Conservation (phyloP, 116 monocot species). For the Dioscorea cayenensis region DNA sequence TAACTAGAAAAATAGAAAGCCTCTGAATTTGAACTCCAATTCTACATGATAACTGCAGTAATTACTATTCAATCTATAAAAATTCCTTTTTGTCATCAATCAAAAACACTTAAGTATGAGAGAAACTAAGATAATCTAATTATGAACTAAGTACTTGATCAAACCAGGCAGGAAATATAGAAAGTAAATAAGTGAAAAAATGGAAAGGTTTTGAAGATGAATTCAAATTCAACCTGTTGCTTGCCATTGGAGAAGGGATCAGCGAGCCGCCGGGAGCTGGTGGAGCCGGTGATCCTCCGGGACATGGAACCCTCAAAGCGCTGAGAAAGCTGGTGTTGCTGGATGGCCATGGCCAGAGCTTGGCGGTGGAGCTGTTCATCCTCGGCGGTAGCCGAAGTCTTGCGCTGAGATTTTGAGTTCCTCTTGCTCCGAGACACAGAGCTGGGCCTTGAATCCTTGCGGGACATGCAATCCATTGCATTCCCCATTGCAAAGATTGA, state of each 20-base stretch:
- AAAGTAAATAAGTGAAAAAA: neutral
- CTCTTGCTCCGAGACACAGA: constrained; percentile 24
- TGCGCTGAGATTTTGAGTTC: constrained; percentile 26
- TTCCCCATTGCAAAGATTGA: constrained; percentile 39
- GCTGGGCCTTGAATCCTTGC: constrained; percentile 20
- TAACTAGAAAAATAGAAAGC: no score
- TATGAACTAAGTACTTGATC: no score
- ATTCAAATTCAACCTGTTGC: constrained; percentile 8
- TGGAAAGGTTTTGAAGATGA: neutral
- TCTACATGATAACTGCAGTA: neutral
- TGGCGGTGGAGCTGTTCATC: constrained; percentile 63
- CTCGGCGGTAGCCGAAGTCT: constrained; percentile 13
- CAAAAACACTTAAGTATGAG: no score
- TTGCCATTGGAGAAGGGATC: constrained; percentile 43
- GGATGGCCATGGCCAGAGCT: constrained; percentile 61
- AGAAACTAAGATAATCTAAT: no score
- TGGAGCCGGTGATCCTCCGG: constrained; percentile 59
- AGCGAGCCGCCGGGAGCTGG: constrained; percentile 45
- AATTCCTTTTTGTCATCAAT: neutral
- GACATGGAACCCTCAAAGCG: constrained; percentile 84
- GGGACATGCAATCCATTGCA: constrained; percentile 30
- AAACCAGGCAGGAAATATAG: neutral
- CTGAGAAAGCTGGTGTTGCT: constrained; percentile 70
- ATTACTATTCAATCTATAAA: neutral
- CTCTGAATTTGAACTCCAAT: no score